These are phyloP conservation scores for Amanita jacksonii DNA, from an alignment of 768 basidiomycete species.

Conservation along the genomic window DNA sequence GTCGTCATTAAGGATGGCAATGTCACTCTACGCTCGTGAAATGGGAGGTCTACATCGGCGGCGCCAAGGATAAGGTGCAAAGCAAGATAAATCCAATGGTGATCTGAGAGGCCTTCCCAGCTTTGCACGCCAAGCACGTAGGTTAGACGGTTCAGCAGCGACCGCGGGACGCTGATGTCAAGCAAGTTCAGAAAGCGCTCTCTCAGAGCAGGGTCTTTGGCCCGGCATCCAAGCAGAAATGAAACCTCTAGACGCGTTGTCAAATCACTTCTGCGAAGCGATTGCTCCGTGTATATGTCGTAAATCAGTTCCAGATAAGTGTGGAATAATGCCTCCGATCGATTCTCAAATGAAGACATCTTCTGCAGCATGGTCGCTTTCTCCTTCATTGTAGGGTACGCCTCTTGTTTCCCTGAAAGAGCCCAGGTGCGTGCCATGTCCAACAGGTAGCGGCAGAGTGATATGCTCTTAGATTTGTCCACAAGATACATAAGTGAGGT, in stretches of 20 bases:
- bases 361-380: slow-evolving; percentile 84
- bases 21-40: slow-evolving; percentile 31
- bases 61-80: slow-evolving; percentile 79
- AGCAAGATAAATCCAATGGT: slow-evolving; percentile 91
- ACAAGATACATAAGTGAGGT: slow-evolving; percentile 71
- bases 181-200: slow-evolving; percentile 85
- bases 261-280: slow-evolving; percentile 82
- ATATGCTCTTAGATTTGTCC: slow-evolving; percentile 78
- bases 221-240: slow-evolving; percentile 86
- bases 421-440: slow-evolving; percentile 87
- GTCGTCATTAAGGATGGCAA: slow-evolving; percentile 19
- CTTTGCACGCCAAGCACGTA: slow-evolving; percentile 90
- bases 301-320: slow-evolving; percentile 84
- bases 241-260: slow-evolving; percentile 89
- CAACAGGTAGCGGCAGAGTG: slow-evolving; percentile 77
- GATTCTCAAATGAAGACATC: slow-evolving; percentile 77
- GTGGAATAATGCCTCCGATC: slow-evolving; percentile 70
- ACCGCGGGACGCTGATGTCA: slow-evolving; percentile 80
- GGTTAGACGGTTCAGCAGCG: slow-evolving; percentile 70
- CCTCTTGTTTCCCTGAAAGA: slow-evolving; percentile 64
- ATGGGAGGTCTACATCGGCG: slow-evolving; percentile 32
- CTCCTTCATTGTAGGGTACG: slow-evolving; percentile 90
- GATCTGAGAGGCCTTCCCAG: slow-evolving; percentile 89
- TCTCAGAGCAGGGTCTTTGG: slow-evolving; percentile 68
- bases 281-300: slow-evolving; percentile 87